Percentiles rank a stretch among this genome's conserved stretches.
Evolutionary conservation across 164 flowering plant genomes (phyloP).

Genomic region (Sextonia rubra): DNA sequence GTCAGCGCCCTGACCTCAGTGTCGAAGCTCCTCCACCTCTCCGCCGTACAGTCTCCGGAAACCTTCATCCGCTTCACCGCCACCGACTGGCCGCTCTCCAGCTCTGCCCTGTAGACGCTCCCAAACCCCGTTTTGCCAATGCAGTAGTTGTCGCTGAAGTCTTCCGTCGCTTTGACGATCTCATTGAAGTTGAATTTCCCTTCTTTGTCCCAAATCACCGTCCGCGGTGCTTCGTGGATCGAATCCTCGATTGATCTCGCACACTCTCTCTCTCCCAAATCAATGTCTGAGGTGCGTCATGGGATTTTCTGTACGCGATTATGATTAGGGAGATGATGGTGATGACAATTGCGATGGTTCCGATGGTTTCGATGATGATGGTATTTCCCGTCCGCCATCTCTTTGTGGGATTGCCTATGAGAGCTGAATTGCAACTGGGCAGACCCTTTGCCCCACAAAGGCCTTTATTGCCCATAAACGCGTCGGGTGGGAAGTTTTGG

Average conservation of each 20-base stretch:
- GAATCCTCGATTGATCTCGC: too few relatives aligned
- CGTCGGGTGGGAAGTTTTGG: constrained; percentile 9
- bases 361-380: not conserved
- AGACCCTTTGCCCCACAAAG: constrained; percentile 23
- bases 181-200: constrained; percentile 18
- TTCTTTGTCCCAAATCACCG: constrained; percentile 15
- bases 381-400: not conserved
- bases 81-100: constrained; percentile 6
- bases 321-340: not conserved
- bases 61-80: constrained; percentile 23
- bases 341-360: not conserved
- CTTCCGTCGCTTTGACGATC: constrained; percentile 19
- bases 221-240: not conserved
- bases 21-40: constrained; percentile 13
- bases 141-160: constrained; percentile 19
- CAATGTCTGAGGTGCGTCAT: too few relatives aligned
- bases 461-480: constrained; percentile 21
- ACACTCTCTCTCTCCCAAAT: not conserved
- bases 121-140: constrained; percentile 28
- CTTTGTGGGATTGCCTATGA: constrained; percentile 2
- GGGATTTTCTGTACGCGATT: not conserved
- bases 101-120: constrained; percentile 23
- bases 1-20: constrained; percentile 19
- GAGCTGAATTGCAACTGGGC: constrained; percentile 4
- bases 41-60: not conserved